These are phyloP conservation scores for Chlorella ohadii DNA, from an alignment of 139 green algal genomes.

Conservation along the genomic window DNA sequence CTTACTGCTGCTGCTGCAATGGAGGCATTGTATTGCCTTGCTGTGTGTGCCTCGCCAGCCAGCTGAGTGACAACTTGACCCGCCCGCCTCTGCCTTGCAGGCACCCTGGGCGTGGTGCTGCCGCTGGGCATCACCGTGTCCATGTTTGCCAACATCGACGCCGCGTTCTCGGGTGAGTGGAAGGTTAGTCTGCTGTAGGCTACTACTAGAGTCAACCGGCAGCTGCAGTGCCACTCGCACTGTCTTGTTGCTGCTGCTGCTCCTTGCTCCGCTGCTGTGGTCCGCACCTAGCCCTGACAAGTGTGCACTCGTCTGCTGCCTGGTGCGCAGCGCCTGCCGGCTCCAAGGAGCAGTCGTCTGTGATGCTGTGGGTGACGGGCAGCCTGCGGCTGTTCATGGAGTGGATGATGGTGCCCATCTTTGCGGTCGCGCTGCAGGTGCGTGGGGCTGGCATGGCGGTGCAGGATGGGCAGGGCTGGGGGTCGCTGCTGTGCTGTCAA, in stretches of 20 bases:
- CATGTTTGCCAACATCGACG: slow-evolving; percentile 70
- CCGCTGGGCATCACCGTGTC: slow-evolving; percentile 57
- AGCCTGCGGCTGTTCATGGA: slow-evolving; percentile 53
- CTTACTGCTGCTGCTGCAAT: too few species aligned
- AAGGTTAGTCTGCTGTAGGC: too few species aligned
- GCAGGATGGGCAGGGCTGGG: too few species aligned
- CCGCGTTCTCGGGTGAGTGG: slow-evolving; percentile 54
- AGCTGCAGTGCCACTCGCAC: neutral
- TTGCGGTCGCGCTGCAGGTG: slow-evolving; percentile 44
- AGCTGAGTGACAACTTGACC: neutral
- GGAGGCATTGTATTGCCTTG: too few species aligned
- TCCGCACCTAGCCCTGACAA: too few species aligned
- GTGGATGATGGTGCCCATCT: slow-evolving; percentile 54
- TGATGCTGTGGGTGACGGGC: slow-evolving; percentile 35
- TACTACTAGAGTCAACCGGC: too few species aligned
- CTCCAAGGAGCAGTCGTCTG: neutral
- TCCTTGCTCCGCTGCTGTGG: neutral
- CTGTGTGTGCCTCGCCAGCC: neutral
- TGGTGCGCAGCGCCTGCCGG: neutral
- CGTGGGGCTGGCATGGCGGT: too few species aligned
- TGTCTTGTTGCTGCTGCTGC: neutral
- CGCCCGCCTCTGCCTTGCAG: slow-evolving; percentile 4
- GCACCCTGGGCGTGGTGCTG: slow-evolving; percentile 60
- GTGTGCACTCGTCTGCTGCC: neutral
- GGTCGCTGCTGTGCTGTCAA: slow-evolving; percentile 43